Evolutionary conservation across 495 filamentous ascomycete species (phyloP).

Genomic region (Talaromyces ruber): DNA sequence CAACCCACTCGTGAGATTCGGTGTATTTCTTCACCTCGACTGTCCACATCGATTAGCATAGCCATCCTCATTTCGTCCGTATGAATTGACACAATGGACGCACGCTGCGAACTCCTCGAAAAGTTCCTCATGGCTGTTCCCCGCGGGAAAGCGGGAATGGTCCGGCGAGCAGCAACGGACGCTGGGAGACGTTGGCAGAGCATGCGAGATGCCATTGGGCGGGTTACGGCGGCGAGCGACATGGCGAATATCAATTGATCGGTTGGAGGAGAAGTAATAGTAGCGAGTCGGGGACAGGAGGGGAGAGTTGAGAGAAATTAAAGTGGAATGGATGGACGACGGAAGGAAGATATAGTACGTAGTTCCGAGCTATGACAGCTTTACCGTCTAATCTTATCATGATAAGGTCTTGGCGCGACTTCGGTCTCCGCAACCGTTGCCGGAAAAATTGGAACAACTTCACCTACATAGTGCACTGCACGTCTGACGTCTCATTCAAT

Average conservation of each 20-base stretch:
- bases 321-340: neutral
- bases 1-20: conserved; percentile 96
- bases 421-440: neutral
- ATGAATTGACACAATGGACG: conserved; percentile 13
- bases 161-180: conserved; percentile 20
- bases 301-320: conserved; percentile 8
- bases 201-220: conserved; percentile 34
- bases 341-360: neutral
- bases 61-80: neutral
- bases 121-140: conserved; percentile 40
- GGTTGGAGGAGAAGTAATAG: conserved; percentile 10
- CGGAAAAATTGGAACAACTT: neutral
- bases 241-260: conserved; percentile 17
- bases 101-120: conserved; percentile 39
- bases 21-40: conserved; percentile 78
- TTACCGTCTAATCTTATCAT: neutral
- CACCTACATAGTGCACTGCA: neutral
- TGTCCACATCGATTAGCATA: conserved; percentile 10
- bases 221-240: conserved; percentile 32
- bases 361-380: neutral
- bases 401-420: neutral
- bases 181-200: conserved; percentile 35
- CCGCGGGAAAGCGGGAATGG: conserved; percentile 41
- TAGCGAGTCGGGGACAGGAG: no score
- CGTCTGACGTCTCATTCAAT: neutral